A percentile compares a stretch with the other conserved stretches of the same genome.
These are phyloP conservation scores for Mucor sp. DNA, from an alignment of 371 early-diverging fungal species.

Conservation along the genomic window DNA sequence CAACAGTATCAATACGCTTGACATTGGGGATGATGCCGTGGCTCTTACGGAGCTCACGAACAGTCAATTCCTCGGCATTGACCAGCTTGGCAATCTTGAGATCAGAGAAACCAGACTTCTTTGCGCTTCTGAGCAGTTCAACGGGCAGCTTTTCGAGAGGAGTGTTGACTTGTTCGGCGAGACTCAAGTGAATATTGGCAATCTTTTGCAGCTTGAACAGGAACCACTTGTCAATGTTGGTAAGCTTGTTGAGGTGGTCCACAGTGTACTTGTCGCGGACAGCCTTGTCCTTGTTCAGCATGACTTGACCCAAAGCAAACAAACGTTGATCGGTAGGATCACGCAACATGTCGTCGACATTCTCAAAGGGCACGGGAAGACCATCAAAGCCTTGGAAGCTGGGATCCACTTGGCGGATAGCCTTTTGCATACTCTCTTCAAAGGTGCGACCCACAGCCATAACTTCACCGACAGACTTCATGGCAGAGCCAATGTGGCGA, in stretches of 20 bases:
- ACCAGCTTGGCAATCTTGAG: constrained; percentile 75
- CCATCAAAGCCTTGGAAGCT: constrained; percentile 70
- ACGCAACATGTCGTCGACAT: constrained; percentile 72
- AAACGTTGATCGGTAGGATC: constrained; percentile 89
- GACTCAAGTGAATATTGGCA: constrained; percentile 61
- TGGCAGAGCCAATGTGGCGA: constrained; percentile 78
- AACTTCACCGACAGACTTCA: constrained; percentile 97
- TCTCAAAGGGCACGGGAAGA: constrained; percentile 48
- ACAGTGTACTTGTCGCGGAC: constrained; percentile 74
- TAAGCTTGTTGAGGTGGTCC: constrained; percentile 83
- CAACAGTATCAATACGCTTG: constrained; percentile 92
- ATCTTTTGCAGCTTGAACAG: constrained; percentile 89
- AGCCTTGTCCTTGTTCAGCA: constrained; percentile 60
- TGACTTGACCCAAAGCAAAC: constrained; percentile 88
- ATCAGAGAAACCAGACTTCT: constrained; percentile 90
- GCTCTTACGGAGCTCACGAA: constrained; percentile 67
- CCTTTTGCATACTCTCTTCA: constrained; percentile 94
- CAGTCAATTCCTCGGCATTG: constrained; percentile 57
- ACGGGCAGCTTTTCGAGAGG: constrained; percentile 50
- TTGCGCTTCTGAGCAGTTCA: constrained; percentile 68
- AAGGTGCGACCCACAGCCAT: constrained; percentile 97
- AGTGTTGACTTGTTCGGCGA: constrained; percentile 33
- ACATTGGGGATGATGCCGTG: constrained; percentile 81
- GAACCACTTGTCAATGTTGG: constrained; percentile 97
- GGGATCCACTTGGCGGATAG: constrained; percentile 77